Conservation (phyloP, 345 rosid species). For the Limnanthes douglasii region DNA sequence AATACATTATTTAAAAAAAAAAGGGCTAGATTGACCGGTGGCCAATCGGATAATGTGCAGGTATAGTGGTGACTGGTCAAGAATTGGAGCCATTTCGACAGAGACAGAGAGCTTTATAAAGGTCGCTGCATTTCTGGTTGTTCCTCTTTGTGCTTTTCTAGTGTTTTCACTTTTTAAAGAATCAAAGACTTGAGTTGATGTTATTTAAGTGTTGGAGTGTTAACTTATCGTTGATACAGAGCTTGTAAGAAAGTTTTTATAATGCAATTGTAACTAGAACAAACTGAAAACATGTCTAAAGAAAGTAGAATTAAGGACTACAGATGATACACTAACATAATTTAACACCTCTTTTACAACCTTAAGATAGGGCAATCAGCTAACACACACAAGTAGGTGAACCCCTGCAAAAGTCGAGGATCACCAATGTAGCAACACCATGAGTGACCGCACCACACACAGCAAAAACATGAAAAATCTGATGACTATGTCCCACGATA, state of each 20-base stretch:
- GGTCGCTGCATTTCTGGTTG: conserved; percentile 46
- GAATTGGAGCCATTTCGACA: conserved; percentile 67
- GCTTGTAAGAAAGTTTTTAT: too few relatives aligned
- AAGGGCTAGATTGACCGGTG: too few relatives aligned
- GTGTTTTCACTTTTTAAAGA: conserved; percentile 25
- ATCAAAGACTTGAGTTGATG: conserved; percentile 7
- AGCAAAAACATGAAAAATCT: conserved; percentile 85
- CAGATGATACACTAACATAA: too few relatives aligned
- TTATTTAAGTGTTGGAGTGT: background rate
- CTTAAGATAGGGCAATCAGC: background rate
- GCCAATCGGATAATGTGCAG: conserved; percentile 17
- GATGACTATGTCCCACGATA: conserved; percentile 91
- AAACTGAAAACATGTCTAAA: too few relatives aligned
- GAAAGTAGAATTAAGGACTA: too few relatives aligned
- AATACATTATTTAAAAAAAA: too few relatives aligned
- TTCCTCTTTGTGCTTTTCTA: conserved; percentile 53
- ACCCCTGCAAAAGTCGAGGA: conserved; percentile 58
- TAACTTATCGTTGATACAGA: too few relatives aligned
- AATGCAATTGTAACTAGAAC: too few relatives aligned
- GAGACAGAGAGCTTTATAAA: conserved; percentile 55
- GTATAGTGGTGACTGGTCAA: conserved; percentile 92
- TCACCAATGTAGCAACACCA: conserved; percentile 50
- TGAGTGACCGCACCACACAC: conserved; percentile 85
- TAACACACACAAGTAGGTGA: conserved; percentile 38
- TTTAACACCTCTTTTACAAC: too few relatives aligned